Evolutionary conservation across 2,329 filamentous ascomycete genomes (phyloP).

Genomic region (Apiospora koreana): DNA sequence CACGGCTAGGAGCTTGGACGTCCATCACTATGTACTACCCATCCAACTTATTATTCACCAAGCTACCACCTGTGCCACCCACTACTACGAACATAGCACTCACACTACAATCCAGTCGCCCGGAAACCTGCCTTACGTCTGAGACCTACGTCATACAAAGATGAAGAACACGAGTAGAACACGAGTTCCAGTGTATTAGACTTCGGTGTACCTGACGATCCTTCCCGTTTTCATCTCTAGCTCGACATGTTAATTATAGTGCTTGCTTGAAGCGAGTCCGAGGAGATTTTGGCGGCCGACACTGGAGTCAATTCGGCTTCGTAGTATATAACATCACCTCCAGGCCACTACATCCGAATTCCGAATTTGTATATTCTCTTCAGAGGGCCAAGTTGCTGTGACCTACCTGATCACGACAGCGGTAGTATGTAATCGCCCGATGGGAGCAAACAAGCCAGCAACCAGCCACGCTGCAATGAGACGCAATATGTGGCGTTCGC

Average conservation of each 20-base stretch:
- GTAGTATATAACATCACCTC: too few relatives aligned
- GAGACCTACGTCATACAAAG: neutral
- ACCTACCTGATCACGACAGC: too few relatives aligned
- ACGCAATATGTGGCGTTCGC: too few relatives aligned
- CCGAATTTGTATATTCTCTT: too few relatives aligned
- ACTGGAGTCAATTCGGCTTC: too few relatives aligned
- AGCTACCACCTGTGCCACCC: neutral
- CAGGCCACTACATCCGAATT: too few relatives aligned
- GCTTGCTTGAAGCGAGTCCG: neutral
- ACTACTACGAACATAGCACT: neutral
- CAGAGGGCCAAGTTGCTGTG: too few relatives aligned
- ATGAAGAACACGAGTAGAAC: neutral
- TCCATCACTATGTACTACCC: neutral
- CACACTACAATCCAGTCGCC: neutral
- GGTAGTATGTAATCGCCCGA: too few relatives aligned
- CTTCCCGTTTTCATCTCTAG: neutral
- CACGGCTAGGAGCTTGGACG: neutral
- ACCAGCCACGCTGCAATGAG: too few relatives aligned
- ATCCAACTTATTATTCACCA: too few relatives aligned
- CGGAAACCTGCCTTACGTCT: neutral
- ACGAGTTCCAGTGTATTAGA: neutral
- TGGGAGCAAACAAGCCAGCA: too few relatives aligned
- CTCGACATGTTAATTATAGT: neutral
- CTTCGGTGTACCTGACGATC: neutral
- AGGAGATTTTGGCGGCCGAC: too few relatives aligned